Conservation (phyloP, 2,329 filamentous ascomycete genomes). For the Fusarium nygamai region DNA sequence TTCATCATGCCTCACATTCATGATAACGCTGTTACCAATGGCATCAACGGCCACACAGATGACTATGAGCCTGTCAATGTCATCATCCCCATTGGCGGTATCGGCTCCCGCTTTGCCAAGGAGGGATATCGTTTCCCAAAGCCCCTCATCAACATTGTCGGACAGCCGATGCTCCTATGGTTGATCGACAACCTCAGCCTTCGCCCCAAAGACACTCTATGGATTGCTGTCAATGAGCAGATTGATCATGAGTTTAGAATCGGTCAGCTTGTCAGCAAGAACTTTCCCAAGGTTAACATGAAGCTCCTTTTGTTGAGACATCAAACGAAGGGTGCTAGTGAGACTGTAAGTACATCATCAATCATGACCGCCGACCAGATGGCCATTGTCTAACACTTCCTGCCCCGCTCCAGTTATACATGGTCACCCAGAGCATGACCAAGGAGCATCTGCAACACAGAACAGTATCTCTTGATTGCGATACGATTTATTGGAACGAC, state of each 20-base stretch:
- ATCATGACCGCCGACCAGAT: rapidly evolving
- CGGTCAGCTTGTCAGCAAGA: not conserved
- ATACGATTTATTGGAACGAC: not conserved
- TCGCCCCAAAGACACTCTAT: not conserved
- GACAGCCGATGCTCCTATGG: not conserved
- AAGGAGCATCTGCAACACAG: not conserved
- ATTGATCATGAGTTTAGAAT: slow-evolving; percentile 1
- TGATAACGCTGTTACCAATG: not conserved
- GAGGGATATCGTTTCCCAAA: not conserved
- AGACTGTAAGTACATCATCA: not conserved
- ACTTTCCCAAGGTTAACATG: not conserved
- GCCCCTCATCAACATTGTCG: not conserved
- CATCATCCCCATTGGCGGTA: not conserved
- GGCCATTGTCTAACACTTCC: not conserved
- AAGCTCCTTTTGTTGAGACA: not conserved
- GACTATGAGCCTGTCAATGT: not conserved
- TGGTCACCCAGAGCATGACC: not conserved
- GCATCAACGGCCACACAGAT: not conserved
- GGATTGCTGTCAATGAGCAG: not conserved
- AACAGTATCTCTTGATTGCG: not conserved
- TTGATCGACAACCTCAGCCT: not conserved
- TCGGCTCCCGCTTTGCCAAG: not conserved
- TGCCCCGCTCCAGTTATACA: not conserved
- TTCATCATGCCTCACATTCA: not conserved
- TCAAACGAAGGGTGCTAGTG: not conserved